A percentile compares a stretch with the other conserved stretches of the same genome.
Conservation (phyloP, 2,329 filamentous ascomycete species). For the Verticillium alfalfae region DNA sequence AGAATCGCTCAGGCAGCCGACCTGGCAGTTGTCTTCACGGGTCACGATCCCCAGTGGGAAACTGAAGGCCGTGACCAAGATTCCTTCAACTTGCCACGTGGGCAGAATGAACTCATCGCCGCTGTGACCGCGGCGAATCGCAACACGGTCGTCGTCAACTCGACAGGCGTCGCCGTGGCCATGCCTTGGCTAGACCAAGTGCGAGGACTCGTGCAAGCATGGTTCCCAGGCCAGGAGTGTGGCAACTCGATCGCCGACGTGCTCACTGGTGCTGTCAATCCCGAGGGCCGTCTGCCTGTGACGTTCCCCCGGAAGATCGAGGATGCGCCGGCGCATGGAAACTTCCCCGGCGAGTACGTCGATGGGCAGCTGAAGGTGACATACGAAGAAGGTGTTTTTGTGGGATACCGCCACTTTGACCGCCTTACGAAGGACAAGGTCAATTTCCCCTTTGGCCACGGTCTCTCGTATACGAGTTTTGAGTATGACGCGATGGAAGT, state of each 20-base stretch:
- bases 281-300: conserved; percentile 58
- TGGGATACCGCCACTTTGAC: conserved; percentile 66
- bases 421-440: conserved; percentile 48
- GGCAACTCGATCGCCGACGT: conserved; percentile 65
- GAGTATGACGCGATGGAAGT: conserved; percentile 39
- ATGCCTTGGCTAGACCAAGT: conserved; percentile 52
- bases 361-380: conserved; percentile 48
- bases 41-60: conserved; percentile 47
- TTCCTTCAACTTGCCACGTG: conserved; percentile 58
- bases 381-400: conserved; percentile 65
- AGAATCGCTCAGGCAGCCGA: conserved; percentile 53
- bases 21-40: conserved; percentile 54
- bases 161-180: conserved; percentile 58
- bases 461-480: conserved; percentile 60
- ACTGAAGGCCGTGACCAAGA: conserved; percentile 62
- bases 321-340: conserved; percentile 61
- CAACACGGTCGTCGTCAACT: conserved; percentile 56
- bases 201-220: conserved; percentile 59
- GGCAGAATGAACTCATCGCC: conserved; percentile 52
- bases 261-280: conserved; percentile 58
- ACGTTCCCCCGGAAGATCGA: conserved; percentile 56
- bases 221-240: conserved; percentile 66
- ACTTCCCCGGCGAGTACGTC: conserved; percentile 44
- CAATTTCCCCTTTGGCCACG: conserved; percentile 63
- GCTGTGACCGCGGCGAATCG: conserved; percentile 51